Conservation (phyloP, 345 rosid species). For the Boechera retrofracta region DNA sequence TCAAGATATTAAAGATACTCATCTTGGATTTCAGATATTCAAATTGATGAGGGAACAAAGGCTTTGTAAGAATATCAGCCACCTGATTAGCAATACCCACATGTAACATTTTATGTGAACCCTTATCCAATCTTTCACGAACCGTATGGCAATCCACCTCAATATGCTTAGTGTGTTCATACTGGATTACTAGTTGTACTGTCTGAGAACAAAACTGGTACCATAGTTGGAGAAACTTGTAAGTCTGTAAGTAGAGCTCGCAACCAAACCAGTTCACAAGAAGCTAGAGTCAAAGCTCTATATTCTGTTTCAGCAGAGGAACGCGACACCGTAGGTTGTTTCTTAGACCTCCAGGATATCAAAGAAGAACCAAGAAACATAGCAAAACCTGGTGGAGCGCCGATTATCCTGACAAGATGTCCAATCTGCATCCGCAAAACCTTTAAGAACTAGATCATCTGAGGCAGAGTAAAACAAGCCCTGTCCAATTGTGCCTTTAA, state of each 20-base stretch:
- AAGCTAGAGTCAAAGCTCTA: not conserved
- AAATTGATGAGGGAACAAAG: not conserved
- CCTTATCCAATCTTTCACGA: not conserved
- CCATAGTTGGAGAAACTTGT: too few relatives aligned
- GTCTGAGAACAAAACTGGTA: not conserved
- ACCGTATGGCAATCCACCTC: not conserved
- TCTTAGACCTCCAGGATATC: not conserved
- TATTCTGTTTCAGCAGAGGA: not conserved
- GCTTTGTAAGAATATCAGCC: not conserved
- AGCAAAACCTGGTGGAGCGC: not conserved
- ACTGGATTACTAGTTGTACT: not conserved
- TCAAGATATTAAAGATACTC: not conserved
- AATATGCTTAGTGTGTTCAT: not conserved
- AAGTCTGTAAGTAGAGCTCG: rapidly evolving
- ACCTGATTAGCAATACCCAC: not conserved
- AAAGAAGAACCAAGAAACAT: not conserved
- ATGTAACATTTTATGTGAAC: not conserved
- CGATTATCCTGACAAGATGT: not conserved
- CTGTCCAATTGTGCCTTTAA: not conserved
- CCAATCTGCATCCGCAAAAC: not conserved
- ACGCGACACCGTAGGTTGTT: not conserved
- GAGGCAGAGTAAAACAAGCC: not conserved
- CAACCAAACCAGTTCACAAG: not conserved
- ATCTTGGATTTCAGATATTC: not conserved
- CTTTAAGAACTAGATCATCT: not conserved